Percentiles rank a stretch among this genome's conserved stretches.
These are phyloP conservation scores for Fusarium anthophilum DNA, from an alignment of 2,329 filamentous ascomycete species.

Conservation along the genomic window DNA sequence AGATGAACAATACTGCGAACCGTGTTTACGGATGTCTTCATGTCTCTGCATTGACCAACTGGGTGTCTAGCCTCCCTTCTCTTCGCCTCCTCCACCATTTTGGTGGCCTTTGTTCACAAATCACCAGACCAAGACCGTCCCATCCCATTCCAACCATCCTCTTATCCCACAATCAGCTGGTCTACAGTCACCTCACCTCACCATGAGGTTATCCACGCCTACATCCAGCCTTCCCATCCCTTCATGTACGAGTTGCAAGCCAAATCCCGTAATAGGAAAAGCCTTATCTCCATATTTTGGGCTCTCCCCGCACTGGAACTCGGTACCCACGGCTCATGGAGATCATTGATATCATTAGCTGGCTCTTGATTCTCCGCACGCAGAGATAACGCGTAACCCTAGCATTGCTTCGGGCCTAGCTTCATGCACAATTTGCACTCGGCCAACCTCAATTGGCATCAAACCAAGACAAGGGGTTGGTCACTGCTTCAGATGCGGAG, in stretches of 20 bases:
- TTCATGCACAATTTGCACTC: slow-evolving; percentile 35
- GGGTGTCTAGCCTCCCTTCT: neutral
- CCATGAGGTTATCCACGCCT: slow-evolving; percentile 21
- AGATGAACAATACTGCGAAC: neutral
- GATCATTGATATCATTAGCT: slow-evolving; percentile 24
- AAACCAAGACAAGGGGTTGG: slow-evolving; percentile 12
- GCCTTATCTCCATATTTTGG: slow-evolving; percentile 24
- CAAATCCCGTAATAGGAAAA: slow-evolving; percentile 26
- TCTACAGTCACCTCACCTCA: neutral
- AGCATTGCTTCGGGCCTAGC: slow-evolving; percentile 3
- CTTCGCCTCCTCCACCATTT: neutral
- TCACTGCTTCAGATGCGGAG: neutral
- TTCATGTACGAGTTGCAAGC: slow-evolving; percentile 35
- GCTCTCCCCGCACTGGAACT: slow-evolving; percentile 23
- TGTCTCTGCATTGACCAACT: neutral
- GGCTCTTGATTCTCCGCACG: slow-evolving; percentile 23
- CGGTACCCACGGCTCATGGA: slow-evolving; percentile 5
- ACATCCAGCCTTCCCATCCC: slow-evolving; percentile 19
- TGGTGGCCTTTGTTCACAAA: neutral
- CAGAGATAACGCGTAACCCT: slow-evolving; percentile 25
- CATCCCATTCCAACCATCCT: neutral
- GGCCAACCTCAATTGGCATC: slow-evolving; percentile 30
- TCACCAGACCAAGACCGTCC: neutral
- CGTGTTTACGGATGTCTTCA: neutral
- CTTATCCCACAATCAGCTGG: slow-evolving; percentile 7